Evolutionary conservation across 805 yeast genomes (phyloP).

Genomic region (Zygosaccharomyces lentus): DNA sequence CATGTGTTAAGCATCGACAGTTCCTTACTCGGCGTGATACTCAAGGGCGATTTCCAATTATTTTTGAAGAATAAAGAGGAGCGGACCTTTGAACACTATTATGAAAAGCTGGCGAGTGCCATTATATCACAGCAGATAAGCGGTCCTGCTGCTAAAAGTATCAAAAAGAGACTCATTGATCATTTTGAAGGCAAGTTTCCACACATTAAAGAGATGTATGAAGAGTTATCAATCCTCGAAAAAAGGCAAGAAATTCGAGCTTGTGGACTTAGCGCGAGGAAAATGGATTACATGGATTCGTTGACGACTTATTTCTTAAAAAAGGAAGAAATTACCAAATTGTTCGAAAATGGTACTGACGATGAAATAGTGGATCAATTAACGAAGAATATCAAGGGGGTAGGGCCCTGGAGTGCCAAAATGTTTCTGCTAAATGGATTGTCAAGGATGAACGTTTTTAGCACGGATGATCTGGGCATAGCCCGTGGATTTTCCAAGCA

Average conservation of each 20-base stretch:
- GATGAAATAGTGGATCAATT: slow-evolving; percentile 48
- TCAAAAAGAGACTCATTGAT: slow-evolving; percentile 45
- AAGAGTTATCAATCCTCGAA: slow-evolving; percentile 20
- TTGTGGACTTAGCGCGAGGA: slow-evolving; percentile 67
- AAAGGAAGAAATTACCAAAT: slow-evolving; percentile 35
- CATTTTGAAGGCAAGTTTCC: slow-evolving; percentile 45
- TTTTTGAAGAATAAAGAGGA: slow-evolving; percentile 21
- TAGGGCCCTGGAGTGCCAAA: slow-evolving; percentile 83
- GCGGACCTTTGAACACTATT: slow-evolving; percentile 34
- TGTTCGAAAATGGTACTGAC: slow-evolving; percentile 39
- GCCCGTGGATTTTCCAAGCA: slow-evolving; percentile 75
- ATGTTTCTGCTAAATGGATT: slow-evolving; percentile 79
- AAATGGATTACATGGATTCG: slow-evolving; percentile 57
- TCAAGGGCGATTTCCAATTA: slow-evolving; percentile 26
- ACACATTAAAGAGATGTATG: slow-evolving; percentile 45
- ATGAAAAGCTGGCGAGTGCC: slow-evolving; percentile 41
- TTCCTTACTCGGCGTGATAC: slow-evolving; percentile 30
- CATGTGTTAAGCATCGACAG: slow-evolving; percentile 38
- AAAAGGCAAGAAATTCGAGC: slow-evolving; percentile 48
- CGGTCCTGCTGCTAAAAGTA: slow-evolving; percentile 74
- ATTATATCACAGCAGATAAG: slow-evolving; percentile 72
- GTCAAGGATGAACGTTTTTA: slow-evolving; percentile 63
- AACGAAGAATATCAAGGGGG: slow-evolving; percentile 54
- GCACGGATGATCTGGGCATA: slow-evolving; percentile 77
- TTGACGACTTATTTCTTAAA: slow-evolving; percentile 49